These are phyloP conservation scores for Alternaria arbusti DNA, from an alignment of 2,329 filamentous ascomycete genomes.

Conservation along the genomic window DNA sequence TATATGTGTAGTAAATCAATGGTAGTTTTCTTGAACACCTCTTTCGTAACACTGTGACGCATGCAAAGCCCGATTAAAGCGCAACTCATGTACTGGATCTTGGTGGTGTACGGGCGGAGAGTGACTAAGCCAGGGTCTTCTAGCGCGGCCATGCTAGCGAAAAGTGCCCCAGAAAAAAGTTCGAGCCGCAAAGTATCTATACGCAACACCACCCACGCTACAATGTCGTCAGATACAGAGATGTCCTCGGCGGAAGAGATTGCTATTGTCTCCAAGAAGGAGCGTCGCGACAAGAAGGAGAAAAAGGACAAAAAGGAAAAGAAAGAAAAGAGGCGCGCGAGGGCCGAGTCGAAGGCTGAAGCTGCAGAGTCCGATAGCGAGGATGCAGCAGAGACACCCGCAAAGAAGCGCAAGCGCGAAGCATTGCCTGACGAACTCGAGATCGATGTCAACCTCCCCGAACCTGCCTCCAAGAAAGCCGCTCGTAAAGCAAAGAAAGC, in stretches of 20 bases:
- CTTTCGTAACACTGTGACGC: background rate
- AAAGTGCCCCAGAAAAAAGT: constrained; percentile 27
- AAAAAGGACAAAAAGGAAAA: constrained; percentile 38
- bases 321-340: constrained; percentile 32
- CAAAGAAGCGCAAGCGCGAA: constrained; percentile 63
- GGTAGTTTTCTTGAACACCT: constrained; percentile 2
- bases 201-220: background rate
- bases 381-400: constrained; percentile 26
- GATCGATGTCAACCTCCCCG: constrained; percentile 86
- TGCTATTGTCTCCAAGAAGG: constrained; percentile 22
- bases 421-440: constrained; percentile 71
- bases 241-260: constrained; percentile 16
- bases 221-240: constrained; percentile 19
- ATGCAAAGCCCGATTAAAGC: background rate
- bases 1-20: constrained; percentile 10
- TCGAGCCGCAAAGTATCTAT: background rate
- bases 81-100: too few relatives aligned
- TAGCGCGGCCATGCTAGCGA: constrained; percentile 11
- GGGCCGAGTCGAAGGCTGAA: constrained; percentile 21
- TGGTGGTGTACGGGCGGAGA: background rate
- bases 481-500: constrained; percentile 88
- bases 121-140: constrained; percentile 22
- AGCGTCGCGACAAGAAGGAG: constrained; percentile 32
- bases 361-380: constrained; percentile 21
- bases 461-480: constrained; percentile 94